phyloP scores from a whole-genome alignment of 768 basidiomycete species.

The Boletus sensibilis region DNA sequence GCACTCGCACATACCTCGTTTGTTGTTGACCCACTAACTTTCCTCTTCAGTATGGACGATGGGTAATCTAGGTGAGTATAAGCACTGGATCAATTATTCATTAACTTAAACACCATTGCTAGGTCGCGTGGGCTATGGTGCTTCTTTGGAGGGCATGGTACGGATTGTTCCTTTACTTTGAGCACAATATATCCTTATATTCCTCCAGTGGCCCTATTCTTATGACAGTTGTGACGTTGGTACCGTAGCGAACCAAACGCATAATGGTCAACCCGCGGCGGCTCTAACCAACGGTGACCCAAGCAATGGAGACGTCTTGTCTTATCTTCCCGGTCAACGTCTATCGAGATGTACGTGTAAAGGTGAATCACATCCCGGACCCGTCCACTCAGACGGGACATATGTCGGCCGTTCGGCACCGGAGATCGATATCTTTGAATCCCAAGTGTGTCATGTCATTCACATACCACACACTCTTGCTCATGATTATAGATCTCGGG shows the following conservation, averaged over 20 bases:
- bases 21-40: slow-evolving; percentile 12
- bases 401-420: slow-evolving; percentile 82
- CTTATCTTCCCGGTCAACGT: slow-evolving; percentile 85
- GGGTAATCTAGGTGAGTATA: slow-evolving; percentile 66
- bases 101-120: background rate
- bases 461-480: background rate
- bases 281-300: slow-evolving; percentile 63
- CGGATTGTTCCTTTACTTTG: slow-evolving; percentile 16
- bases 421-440: slow-evolving; percentile 90
- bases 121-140: slow-evolving; percentile 88
- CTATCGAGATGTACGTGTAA: slow-evolving; percentile 87
- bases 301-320: slow-evolving; percentile 52
- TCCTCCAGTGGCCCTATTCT: slow-evolving; percentile 70
- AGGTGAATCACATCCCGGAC: slow-evolving; percentile 86
- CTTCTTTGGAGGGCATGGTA: slow-evolving; percentile 80
- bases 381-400: slow-evolving; percentile 68
- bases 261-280: slow-evolving; percentile 59
- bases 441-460: slow-evolving; percentile 47
- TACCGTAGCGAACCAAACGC: slow-evolving; percentile 81
- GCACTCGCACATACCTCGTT: background rate
- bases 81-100: background rate
- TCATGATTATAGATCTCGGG: slow-evolving; percentile 35
- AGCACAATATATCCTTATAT: slow-evolving; percentile 2
- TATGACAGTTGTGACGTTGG: slow-evolving; percentile 92
- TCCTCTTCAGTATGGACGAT: slow-evolving; percentile 57